Evolutionary conservation across 345 rosid species (phyloP), one percentile per base, ranked within the genome.

Genomic region (Linum lewisii): DNA sequence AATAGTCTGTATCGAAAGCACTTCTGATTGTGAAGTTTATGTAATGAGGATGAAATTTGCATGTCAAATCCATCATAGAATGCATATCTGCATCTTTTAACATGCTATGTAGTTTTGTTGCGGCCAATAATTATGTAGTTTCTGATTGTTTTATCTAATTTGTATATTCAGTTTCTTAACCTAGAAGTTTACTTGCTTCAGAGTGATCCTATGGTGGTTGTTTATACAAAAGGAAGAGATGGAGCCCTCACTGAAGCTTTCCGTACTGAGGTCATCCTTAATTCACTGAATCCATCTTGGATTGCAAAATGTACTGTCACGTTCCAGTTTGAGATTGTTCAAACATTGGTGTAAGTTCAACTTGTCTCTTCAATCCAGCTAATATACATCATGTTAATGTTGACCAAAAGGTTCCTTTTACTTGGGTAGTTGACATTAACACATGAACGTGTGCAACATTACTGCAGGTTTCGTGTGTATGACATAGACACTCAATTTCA

Each of bases 151-250:
- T 9, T 54, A 37, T 63, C 42, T 0, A 18, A 36, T 32, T 34
- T 24, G 21, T 58, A 29, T 18, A 57, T 63, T 62, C 63, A 50
- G 56, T 37, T 24, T 67, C 26, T 56, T 50, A 60, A 44, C 64
- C 62, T 58, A 58, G 49, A 52, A 38, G 36, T 72, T 73, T 66
- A 52, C 69, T 63, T 78, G 65, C 61, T 75, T 59, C 73, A 91
- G 98, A 88, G 98, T 67, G 96, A 91, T 78, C 90, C 96, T 19
- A 77, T 88, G 95, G 67, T 88, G 69, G 88, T 91, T 70, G 76
- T 76, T 66, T 84, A 82, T 69, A 69, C 68, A 1, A 82, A 78
- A 80, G 86, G 73, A 68, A 80, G 73, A 73, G 90, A 91, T 72
- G 98, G 95, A 64, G 22, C 72, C 53, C 61, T 75, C 57, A 54